Evolutionary conservation across 2,329 filamentous ascomycete species (phyloP), one percentile per base, ranked within the genome.

Genomic region (Cercospora canescens): DNA sequence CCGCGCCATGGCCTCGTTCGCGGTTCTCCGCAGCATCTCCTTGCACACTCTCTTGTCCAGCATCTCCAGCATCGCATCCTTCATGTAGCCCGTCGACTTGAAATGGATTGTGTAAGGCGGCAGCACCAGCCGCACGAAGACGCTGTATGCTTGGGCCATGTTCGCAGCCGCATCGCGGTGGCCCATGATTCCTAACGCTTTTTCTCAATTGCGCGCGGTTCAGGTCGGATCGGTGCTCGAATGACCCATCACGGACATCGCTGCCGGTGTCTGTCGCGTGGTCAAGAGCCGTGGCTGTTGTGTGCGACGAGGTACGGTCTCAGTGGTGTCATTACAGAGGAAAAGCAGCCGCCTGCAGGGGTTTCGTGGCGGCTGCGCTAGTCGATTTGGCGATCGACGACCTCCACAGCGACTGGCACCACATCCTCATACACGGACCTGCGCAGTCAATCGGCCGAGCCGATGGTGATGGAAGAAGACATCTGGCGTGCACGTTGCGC

Each of bases 41-140:
- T 89, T 89, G 66, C 85, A 85, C 34, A 86, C 83, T 60, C 76
- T 76, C 11, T 75, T 75, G 63, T 86, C 83, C 60, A 89, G 79
- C 78, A 87, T 82, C 65, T 86, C 85, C 73, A 89, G 78, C 21
- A 83, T 85, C 66, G 84, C 83, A 65, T 87, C 85, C 68, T 86
- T 84, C 72, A 89, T 84, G 76, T 89, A 87, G 28, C 83, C 85
- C 6, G 84, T 82, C 61, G 82, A 84, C 73, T 86, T 84, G 79
- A 88, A 89, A 74, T 89, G 87, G 65, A 86, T 85, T 3, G 79
- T 79, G 71, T 83, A 84, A n/a, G 81, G 79, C 18, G 79, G 79
- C 34, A 84, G 76, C 18, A 80, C 80, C 21, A 84, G 78, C 63
- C 81, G 79, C 50, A 84, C 72, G 64, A 81, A 78, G 37, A 81